These are phyloP conservation scores for Vitis cinerea DNA, from an alignment of 164 flowering plant species.

Conservation along the genomic window DNA sequence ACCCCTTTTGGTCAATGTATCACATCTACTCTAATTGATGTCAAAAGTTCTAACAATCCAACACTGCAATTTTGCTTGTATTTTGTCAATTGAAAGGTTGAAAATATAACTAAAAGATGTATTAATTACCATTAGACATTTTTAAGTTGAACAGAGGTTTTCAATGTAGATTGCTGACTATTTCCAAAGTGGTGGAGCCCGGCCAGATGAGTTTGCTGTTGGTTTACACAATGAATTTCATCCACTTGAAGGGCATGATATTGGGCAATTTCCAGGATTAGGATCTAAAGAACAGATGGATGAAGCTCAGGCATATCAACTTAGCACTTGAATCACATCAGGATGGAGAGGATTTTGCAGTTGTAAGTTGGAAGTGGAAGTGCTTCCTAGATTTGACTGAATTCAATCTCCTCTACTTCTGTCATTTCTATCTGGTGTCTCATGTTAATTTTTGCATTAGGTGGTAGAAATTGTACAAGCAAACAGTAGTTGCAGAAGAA, in stretches of 20 bases:
- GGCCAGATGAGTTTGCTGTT: slow-evolving; percentile 69
- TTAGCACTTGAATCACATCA: slow-evolving; percentile 16
- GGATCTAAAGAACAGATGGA: slow-evolving; percentile 25
- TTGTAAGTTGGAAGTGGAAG: no score
- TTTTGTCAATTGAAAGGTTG: neutral
- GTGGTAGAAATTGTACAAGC: no score
- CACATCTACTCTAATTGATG: no score
- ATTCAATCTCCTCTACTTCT: no score
- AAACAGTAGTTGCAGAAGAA: no score
- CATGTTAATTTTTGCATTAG: no score
- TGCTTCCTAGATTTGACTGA: no score
- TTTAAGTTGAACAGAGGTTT: neutral
- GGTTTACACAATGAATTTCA: slow-evolving; percentile 75
- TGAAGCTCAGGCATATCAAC: slow-evolving; percentile 29
- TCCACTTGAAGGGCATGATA: slow-evolving; percentile 72
- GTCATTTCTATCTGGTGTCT: no score
- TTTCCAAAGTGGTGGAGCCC: slow-evolving; percentile 48
- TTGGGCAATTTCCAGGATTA: slow-evolving; percentile 86
- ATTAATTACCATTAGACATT: neutral
- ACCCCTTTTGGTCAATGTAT: no score
- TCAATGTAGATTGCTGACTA: slow-evolving; percentile 81
- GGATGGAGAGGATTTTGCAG: no score
- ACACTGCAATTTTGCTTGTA: neutral
- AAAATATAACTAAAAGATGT: no score
- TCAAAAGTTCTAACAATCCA: no score